phyloP scores from a whole-genome alignment of 2,329 filamentous ascomycete species.

The Clathrospora elynae region DNA sequence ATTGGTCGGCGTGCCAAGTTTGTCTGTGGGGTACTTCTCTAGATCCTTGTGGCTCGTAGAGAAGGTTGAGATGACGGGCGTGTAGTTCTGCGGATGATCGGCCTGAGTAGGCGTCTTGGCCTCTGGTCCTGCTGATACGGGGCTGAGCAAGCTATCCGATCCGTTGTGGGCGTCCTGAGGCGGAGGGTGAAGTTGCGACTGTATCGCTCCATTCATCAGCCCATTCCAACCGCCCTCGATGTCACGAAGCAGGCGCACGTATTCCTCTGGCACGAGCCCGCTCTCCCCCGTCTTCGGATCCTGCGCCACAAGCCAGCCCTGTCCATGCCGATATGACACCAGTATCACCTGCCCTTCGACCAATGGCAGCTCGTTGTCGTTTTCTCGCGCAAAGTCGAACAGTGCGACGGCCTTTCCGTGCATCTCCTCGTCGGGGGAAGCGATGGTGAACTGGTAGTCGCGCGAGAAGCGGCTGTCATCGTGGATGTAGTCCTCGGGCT shows the following conservation, averaged over 20 bases:
- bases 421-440: constrained; percentile 95
- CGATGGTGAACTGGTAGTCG: constrained; percentile 94
- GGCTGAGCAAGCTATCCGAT: constrained; percentile 40
- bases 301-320: constrained; percentile 96
- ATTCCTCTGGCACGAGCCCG: constrained; percentile 93
- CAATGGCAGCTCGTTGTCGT: constrained; percentile 92
- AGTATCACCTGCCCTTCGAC: constrained; percentile 95
- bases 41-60: constrained; percentile 59
- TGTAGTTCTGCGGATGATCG: constrained; percentile 43
- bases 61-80: constrained; percentile 57
- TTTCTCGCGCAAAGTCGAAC: constrained; percentile 93
- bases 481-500: constrained; percentile 54
- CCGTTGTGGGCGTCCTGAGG: constrained; percentile 27
- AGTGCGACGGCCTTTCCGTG: constrained; percentile 94
- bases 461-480: constrained; percentile 83
- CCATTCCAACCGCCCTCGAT: constrained; percentile 81
- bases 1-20: constrained; percentile 46
- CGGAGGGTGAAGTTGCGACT: constrained; percentile 16
- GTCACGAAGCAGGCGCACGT: constrained; percentile 87
- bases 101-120: constrained; percentile 50
- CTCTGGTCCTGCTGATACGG: constrained; percentile 43
- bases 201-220: constrained; percentile 44
- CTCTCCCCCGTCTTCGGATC: constrained; percentile 94
- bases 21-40: constrained; percentile 53
- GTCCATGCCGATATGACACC: constrained; percentile 93